Base-by-base conservation (phyloP, 2,329 filamentous ascomycete genomes). In the Bertia moriformis region DNA sequence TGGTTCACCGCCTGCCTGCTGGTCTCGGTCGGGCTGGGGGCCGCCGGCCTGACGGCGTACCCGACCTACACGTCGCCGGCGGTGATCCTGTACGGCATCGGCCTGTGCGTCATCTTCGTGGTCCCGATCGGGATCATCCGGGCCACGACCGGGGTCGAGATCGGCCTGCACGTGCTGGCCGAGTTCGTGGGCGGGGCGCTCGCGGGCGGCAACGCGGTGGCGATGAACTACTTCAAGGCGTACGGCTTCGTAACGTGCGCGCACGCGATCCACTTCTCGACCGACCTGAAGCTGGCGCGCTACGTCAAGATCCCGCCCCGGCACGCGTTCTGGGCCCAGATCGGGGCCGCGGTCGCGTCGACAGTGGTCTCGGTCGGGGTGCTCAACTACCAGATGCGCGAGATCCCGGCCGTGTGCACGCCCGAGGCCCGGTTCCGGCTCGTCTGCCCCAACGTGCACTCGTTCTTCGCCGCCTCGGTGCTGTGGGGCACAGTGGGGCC, bases 271-370 rank as follows among this genome's bases (percentile, higher is more conserved):
- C 59, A 59, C 49, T 71, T 71, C 49, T 62, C 57, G 42, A 62
- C 45, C 45, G 65, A 64, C 44, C 49, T 65, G 24, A 67, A 67
- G 50, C 61, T 67, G 13, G 65, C 63, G 5, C 65, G 67, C 44
- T 75, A 75, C 51, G 63, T 71, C 56, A 75, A 75, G 57, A 73
- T 78, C 14, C 71, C 73, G 4, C 73, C 73, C 0, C 65, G 68
- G 10, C 65, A 73, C 19, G 70, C 72, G 3, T 78, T 78, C 46
- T 55, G 60, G 17, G 71, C 71, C 1, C 73, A 78, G 52, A 69
- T 77, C 49, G 56, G 69, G 7, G 70, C 71, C 22, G 77, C 69
- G 2, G 56, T 75, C 15, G 53, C 71, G 15, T 67, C 65, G 37
- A 69, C 64, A 1, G 57, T 72, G 36, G 61, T 71, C 32, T 67